Percentiles rank a stretch among this genome's conserved stretches.
Evolutionary conservation across 164 flowering plant species (phyloP).

Genomic region (Cinnamomum micranthum): DNA sequence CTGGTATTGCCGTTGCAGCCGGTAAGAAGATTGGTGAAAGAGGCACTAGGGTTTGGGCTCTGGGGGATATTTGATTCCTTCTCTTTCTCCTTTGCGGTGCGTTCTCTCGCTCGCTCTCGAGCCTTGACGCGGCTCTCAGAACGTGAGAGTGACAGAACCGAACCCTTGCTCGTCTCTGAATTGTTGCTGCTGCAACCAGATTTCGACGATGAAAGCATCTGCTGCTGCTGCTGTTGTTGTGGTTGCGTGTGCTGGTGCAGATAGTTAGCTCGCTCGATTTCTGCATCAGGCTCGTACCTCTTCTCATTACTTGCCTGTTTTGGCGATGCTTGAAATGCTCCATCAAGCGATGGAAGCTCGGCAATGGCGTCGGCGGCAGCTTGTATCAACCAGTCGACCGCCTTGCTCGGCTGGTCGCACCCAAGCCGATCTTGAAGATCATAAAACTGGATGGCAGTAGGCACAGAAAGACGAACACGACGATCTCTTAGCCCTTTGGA

Average conservation of each 20-base stretch:
- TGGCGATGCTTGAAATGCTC: slow-evolving; percentile 48
- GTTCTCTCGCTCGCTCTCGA: slow-evolving; percentile 73
- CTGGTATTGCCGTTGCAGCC: slow-evolving; percentile 6
- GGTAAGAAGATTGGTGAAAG: slow-evolving; percentile 83
- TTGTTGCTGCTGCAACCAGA: slow-evolving; percentile 68
- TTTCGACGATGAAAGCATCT: slow-evolving; percentile 37
- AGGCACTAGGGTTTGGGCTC: slow-evolving; percentile 26
- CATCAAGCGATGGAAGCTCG: slow-evolving; percentile 71
- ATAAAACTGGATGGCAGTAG: slow-evolving; percentile 71
- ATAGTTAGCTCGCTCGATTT: slow-evolving; percentile 3
- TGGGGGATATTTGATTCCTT: slow-evolving; percentile 24
- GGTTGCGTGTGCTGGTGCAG: slow-evolving; percentile 23
- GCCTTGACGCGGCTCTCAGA: slow-evolving; percentile 65
- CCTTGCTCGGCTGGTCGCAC: slow-evolving; percentile 90
- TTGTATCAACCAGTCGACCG: slow-evolving; percentile 89
- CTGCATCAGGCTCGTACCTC: slow-evolving; percentile 41
- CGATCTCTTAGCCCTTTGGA: slow-evolving; percentile 67
- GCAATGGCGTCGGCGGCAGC: slow-evolving; percentile 67
- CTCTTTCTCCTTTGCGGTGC: slow-evolving; percentile 67
- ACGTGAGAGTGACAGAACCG: slow-evolving; percentile 63
- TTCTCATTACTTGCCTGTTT: slow-evolving; percentile 51
- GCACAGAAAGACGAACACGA: slow-evolving; percentile 61
- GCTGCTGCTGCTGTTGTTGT: slow-evolving; percentile 8
- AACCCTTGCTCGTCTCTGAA: slow-evolving; percentile 88
- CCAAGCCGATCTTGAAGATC: slow-evolving; percentile 75